phyloP scores from a whole-genome alignment of 2,329 filamentous ascomycete genomes.

The Diaporthe amygdali region DNA sequence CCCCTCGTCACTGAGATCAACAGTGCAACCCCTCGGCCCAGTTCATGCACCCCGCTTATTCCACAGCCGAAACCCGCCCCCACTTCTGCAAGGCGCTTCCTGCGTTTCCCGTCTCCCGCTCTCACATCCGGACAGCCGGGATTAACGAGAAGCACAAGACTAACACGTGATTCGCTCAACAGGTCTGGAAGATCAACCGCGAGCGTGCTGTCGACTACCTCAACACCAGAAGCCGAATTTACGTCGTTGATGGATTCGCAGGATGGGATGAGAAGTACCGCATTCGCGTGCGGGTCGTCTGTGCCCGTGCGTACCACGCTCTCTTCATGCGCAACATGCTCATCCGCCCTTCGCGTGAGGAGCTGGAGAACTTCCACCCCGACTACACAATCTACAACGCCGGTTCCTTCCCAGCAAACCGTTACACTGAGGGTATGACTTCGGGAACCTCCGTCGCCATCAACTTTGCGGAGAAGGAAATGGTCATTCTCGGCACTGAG shows the following conservation, averaged over 20 bases:
- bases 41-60: conserved; percentile 23
- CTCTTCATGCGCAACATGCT: conserved; percentile 99
- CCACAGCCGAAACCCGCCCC: conserved; percentile 17
- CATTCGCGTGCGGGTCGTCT: conserved; percentile 96
- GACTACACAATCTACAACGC: conserved; percentile 99
- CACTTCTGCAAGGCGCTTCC: conserved; percentile 20
- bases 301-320: conserved; percentile 98
- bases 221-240: conserved; percentile 98
- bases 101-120: background rate
- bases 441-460: conserved; percentile 97
- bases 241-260: conserved; percentile 95
- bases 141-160: conserved; percentile 14
- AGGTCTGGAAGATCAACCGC: conserved; percentile 99
- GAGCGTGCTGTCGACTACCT: conserved; percentile 99
- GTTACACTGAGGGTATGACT: conserved; percentile 98
- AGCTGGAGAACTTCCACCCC: conserved; percentile 96
- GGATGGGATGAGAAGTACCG: conserved; percentile 99
- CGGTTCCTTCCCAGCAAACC: conserved; percentile 96
- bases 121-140: background rate
- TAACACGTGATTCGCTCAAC: conserved; percentile 35
- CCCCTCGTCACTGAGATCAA: conserved; percentile 26
- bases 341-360: conserved; percentile 87
- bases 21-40: conserved; percentile 15
- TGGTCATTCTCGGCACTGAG: conserved; percentile 99
- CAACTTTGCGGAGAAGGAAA: conserved; percentile 99